Conservation (phyloP, 2,329 filamentous ascomycete genomes). For the Aspergillus tanneri region DNA sequence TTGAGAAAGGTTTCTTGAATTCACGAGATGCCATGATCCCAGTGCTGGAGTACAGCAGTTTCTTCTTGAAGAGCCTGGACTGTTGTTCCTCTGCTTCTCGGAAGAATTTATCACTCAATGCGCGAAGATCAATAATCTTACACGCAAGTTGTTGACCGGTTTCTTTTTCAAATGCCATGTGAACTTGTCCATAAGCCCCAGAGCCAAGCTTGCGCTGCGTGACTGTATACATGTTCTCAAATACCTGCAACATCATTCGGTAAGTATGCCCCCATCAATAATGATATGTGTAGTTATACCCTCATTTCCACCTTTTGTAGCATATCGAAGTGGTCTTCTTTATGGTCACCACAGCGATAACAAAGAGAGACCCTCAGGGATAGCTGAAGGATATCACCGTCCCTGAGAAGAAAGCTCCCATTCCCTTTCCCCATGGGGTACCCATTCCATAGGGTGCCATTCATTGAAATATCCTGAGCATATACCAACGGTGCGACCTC, state of each 20-base stretch:
- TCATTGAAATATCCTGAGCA: constrained; percentile 44
- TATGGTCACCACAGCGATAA: constrained; percentile 6
- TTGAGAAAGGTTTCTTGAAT: constrained; percentile 18
- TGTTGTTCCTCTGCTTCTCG: constrained; percentile 6
- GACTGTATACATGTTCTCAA: constrained; percentile 36
- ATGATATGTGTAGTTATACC: constrained; percentile 17
- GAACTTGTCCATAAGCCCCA: constrained; percentile 45
- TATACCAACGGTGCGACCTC: constrained; percentile 45
- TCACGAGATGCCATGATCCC: not conserved
- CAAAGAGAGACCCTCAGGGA: constrained; percentile 23
- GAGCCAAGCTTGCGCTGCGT: constrained; percentile 43
- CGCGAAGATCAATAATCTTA: constrained; percentile 44
- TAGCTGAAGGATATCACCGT: constrained; percentile 39
- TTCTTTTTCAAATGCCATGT: constrained; percentile 41
- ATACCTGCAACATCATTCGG: constrained; percentile 24
- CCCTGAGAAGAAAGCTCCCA: constrained; percentile 38
- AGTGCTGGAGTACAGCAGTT: not conserved
- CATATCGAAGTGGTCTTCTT: constrained; percentile 22
- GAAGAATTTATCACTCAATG: constrained; percentile 18
- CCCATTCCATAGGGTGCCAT: constrained; percentile 44
- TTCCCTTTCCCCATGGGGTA: constrained; percentile 33
- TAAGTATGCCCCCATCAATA: not conserved
- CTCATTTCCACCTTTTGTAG: constrained; percentile 37
- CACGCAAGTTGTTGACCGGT: constrained; percentile 44
- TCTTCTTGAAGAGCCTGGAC: constrained; percentile 14